phyloP scores from a whole-genome alignment of 2,329 filamentous ascomycete genomes.

The Colletotrichum euphorbiae region DNA sequence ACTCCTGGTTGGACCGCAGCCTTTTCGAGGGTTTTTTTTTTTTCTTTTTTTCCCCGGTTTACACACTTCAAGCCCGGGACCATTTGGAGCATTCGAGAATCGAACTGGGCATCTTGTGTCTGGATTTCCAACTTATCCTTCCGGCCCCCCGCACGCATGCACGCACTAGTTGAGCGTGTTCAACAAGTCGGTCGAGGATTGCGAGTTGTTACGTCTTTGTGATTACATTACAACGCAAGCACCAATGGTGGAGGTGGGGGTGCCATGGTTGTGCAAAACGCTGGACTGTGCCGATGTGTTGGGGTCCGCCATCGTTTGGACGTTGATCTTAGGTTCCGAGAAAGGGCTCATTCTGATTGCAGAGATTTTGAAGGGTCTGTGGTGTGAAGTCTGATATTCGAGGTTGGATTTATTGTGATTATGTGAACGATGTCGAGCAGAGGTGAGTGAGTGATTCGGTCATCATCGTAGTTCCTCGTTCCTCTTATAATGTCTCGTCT shows the following conservation, averaged over 20 bases:
- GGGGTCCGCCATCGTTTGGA: constrained; percentile 2
- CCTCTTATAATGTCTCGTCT: not conserved
- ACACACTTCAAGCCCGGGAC: too few species aligned
- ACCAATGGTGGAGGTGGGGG: not conserved
- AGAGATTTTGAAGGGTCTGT: not conserved
- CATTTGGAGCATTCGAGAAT: too few species aligned
- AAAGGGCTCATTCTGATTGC: not conserved
- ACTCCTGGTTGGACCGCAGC: too few species aligned
- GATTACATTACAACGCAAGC: constrained; percentile 26
- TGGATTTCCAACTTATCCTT: too few species aligned
- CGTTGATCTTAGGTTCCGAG: not conserved
- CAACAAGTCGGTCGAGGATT: too few species aligned
- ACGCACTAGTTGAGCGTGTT: too few species aligned
- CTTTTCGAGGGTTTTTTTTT: too few species aligned
- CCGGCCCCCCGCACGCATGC: too few species aligned
- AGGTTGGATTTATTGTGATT: not conserved
- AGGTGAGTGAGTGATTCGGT: not conserved
- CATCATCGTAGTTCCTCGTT: not conserved
- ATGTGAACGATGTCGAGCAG: not conserved
- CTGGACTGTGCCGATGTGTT: not conserved
- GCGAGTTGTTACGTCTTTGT: too few species aligned
- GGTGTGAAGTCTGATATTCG: not conserved
- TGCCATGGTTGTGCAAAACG: not conserved
- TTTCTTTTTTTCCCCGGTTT: too few species aligned
- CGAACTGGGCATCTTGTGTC: too few species aligned